Evolutionary conservation across 345 rosid species (phyloP).

Genomic region (Pistacia integerrima): DNA sequence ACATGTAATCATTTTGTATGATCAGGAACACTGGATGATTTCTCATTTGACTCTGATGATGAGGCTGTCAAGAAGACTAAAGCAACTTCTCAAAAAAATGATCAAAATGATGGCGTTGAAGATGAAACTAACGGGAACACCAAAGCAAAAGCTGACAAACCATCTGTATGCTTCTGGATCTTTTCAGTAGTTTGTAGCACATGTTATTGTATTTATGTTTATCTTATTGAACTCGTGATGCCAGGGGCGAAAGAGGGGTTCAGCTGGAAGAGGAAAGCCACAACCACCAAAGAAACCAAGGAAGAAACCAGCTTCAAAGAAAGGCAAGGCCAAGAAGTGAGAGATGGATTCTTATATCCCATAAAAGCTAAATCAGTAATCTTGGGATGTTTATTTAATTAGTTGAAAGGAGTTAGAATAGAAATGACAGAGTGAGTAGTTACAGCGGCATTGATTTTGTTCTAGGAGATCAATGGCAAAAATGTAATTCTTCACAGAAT

Average conservation of each 20-base stretch:
- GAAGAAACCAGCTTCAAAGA: constrained; percentile 56
- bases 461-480: not conserved
- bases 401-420: not conserved
- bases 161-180: constrained; percentile 48
- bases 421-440: not conserved
- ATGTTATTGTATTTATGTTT: constrained; percentile 14
- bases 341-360: not conserved
- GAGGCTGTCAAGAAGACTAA: constrained; percentile 64
- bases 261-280: constrained; percentile 54
- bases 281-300: constrained; percentile 58
- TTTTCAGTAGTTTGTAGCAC: constrained; percentile 7
- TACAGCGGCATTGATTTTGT: not conserved
- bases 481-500: not conserved
- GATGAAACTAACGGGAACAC: constrained; percentile 48
- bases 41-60: constrained; percentile 81
- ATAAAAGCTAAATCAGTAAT: not conserved
- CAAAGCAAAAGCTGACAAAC: constrained; percentile 65
- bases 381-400: not conserved
- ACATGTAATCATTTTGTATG: constrained; percentile 17
- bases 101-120: constrained; percentile 53
- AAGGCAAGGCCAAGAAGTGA: constrained; percentile 46
- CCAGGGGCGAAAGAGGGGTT: constrained; percentile 71
- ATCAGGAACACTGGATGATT: constrained; percentile 87
- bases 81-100: constrained; percentile 43
- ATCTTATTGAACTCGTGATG: constrained; percentile 26